These are phyloP conservation scores for Daldinia sp. DNA, from an alignment of 2,329 filamentous ascomycete species.

Conservation along the genomic window DNA sequence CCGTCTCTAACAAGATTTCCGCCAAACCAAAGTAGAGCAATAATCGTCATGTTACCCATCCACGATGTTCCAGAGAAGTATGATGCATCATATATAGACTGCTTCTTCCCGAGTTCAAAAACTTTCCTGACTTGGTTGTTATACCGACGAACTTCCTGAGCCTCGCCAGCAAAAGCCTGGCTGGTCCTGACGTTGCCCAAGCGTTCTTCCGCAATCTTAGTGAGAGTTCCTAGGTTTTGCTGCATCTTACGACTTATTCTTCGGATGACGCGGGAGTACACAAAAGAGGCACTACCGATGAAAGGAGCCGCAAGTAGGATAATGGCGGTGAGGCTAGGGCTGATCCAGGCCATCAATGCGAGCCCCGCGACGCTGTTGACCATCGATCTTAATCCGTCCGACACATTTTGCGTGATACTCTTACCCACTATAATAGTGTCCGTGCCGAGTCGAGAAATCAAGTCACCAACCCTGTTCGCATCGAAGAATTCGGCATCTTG, in stretches of 20 bases:
- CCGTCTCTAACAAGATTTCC: slow-evolving; percentile 89
- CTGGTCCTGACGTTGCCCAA: slow-evolving; percentile 95
- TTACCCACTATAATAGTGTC: slow-evolving; percentile 99
- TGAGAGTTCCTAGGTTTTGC: slow-evolving; percentile 88
- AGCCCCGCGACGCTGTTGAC: slow-evolving; percentile 93
- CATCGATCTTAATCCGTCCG: slow-evolving; percentile 88
- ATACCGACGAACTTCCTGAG: slow-evolving; percentile 89
- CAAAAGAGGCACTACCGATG: slow-evolving; percentile 86
- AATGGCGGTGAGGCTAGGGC: slow-evolving; percentile 86
- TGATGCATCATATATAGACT: slow-evolving; percentile 86
- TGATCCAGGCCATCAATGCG: slow-evolving; percentile 94
- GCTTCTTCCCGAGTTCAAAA: slow-evolving; percentile 84
- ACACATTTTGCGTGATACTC: slow-evolving; percentile 97
- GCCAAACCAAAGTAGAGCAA: slow-evolving; percentile 88
- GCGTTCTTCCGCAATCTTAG: slow-evolving; percentile 98
- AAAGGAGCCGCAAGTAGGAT: slow-evolving; percentile 89
- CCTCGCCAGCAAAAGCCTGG: slow-evolving; percentile 93
- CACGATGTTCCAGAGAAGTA: slow-evolving; percentile 91
- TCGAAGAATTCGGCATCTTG: slow-evolving; percentile 99
- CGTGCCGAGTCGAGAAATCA: slow-evolving; percentile 93
- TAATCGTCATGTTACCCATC: slow-evolving; percentile 95
- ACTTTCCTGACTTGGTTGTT: slow-evolving; percentile 92
- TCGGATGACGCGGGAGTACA: slow-evolving; percentile 89
- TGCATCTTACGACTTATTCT: slow-evolving; percentile 93
- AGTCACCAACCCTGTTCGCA: slow-evolving; percentile 92